Percentiles rank a stretch among this genome's conserved stretches.
These are phyloP conservation scores for Candida sojae DNA, from an alignment of 1,139 yeast species.

Conservation along the genomic window DNA sequence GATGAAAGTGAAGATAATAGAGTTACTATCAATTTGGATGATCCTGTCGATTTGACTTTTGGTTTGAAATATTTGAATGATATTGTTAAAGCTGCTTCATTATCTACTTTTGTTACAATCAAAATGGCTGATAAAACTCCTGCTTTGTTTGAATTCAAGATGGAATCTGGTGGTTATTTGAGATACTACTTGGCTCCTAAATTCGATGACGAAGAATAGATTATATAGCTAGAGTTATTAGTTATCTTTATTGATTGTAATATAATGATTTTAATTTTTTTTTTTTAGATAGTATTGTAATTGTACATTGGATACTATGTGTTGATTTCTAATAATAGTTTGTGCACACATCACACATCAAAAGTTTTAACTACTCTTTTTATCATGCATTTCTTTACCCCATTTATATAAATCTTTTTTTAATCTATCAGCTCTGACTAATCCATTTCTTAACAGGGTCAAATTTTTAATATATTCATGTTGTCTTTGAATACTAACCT, in stretches of 20 bases:
- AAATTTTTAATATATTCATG: conserved; percentile 87
- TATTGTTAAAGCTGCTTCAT: conserved; percentile 86
- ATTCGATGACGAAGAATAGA: conserved; percentile 82
- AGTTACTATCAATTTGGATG: conserved; percentile 74
- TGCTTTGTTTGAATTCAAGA: conserved; percentile 88
- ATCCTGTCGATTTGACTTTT: conserved; percentile 86
- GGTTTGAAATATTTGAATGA: conserved; percentile 90
- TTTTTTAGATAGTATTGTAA: neutral
- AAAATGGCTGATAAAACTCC: conserved; percentile 92
- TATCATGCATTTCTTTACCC: conserved; percentile 86
- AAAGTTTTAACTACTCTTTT: conserved; percentile 32
- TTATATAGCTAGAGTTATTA: neutral
- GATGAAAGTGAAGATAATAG: conserved; percentile 78
- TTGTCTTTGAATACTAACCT: conserved; percentile 72
- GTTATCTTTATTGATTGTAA: neutral
- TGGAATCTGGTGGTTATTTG: conserved; percentile 85
- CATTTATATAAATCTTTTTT: conserved; percentile 70
- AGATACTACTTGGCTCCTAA: conserved; percentile 97
- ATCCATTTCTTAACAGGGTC: conserved; percentile 66
- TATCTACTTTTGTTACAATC: conserved; percentile 75
- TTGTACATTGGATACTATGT: too few species aligned
- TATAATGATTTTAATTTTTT: neutral
- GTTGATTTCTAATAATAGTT: neutral
- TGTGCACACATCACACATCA: neutral
- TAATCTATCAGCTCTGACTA: conserved; percentile 75